Percentiles rank a stretch among this genome's conserved stretches.
Evolutionary conservation across 768 basidiomycete species (phyloP).

Genomic region (Lactarius vividus): DNA sequence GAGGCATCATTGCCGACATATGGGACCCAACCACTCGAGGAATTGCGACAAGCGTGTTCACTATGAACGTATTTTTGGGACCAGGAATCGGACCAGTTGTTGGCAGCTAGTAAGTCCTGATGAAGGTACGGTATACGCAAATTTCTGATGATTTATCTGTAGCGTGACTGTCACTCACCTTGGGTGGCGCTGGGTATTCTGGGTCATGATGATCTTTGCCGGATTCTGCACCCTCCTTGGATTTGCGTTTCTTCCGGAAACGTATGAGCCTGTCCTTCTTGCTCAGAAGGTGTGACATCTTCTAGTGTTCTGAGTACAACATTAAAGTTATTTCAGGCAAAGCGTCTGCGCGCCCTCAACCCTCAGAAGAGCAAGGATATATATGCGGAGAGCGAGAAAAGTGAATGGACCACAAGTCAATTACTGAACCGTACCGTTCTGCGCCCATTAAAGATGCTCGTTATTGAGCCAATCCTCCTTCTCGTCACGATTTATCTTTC

Average conservation of each 20-base stretch:
- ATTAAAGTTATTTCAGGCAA: conserved; percentile 6
- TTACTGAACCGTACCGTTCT: conserved; percentile 33
- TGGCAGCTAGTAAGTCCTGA: conserved; percentile 20
- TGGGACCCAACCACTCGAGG: conserved; percentile 29
- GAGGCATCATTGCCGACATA: conserved; percentile 30
- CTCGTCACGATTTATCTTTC: conserved; percentile 23
- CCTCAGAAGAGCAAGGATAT: background rate
- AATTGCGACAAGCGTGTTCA: conserved; percentile 26
- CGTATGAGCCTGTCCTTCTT: conserved; percentile 26
- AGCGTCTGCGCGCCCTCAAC: background rate
- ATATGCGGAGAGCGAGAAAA: conserved; percentile 9
- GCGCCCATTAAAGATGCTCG: conserved; percentile 36
- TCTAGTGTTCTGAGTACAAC: too few relatives aligned
- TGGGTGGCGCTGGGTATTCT: conserved; percentile 32
- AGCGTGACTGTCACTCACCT: conserved; percentile 17
- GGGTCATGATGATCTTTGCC: conserved; percentile 31
- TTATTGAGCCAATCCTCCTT: conserved; percentile 31
- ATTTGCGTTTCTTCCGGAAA: conserved; percentile 29
- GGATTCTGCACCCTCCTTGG: conserved; percentile 17
- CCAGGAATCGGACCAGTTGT: conserved; percentile 31
- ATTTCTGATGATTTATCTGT: background rate
- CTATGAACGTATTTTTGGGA: conserved; percentile 27
- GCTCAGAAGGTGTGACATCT: conserved; percentile 12
- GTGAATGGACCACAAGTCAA: background rate
- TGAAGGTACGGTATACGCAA: too few relatives aligned